Evolutionary conservation across 2,329 filamentous ascomycete genomes (phyloP), one percentile per base, ranked within the genome.

Genomic region (Sphaerulina vaccinii): DNA sequence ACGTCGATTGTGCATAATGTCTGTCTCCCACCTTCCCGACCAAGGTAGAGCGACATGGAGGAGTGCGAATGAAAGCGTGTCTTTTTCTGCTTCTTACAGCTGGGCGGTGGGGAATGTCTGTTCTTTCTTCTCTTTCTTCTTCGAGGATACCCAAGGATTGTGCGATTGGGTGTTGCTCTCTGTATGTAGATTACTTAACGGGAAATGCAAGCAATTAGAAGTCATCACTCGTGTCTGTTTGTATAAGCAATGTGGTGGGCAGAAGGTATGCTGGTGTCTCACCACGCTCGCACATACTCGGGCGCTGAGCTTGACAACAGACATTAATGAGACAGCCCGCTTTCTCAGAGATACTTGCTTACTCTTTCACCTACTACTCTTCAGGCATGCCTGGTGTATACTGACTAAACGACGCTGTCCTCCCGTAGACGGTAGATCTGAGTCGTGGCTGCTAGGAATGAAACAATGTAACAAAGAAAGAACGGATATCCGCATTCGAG

Each of bases 171-270:
- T 21, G 27, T 33, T 48, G 22, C 45, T 47, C 45, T 48, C 19
- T 48, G 45, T 48, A 35, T 48, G 45, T 48, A 48, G 37, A 48
- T 32, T 48, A 48, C 24, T 48, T 40, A 38, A 32, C 27, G 27
- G 35, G 36, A 47, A 32, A 48, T 33, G 36, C 36, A 38, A 41
- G 45, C 37, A 48, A 40, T 16, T 9, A 40, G 18, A 46, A 37
- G 21, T 46, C 19, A 48, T 15, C 27, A 27, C n/a, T 11, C 37
- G 15, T 40, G 35, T 39, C 10, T 29, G 15, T 8, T 27, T 19
- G 13, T 18, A 18, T 36, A 5, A 9, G 9, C 15, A 13, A 2
- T n/a, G 15, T 36, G 6, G 33, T 36, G n/a, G 7, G 27, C 7
- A 11, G 7, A 27, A 6, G 7, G 24, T 27, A 29, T 29, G 27